These are phyloP conservation scores for Cymodocea nodosa DNA, from an alignment of 116 monocot genomes.

Conservation along the genomic window DNA sequence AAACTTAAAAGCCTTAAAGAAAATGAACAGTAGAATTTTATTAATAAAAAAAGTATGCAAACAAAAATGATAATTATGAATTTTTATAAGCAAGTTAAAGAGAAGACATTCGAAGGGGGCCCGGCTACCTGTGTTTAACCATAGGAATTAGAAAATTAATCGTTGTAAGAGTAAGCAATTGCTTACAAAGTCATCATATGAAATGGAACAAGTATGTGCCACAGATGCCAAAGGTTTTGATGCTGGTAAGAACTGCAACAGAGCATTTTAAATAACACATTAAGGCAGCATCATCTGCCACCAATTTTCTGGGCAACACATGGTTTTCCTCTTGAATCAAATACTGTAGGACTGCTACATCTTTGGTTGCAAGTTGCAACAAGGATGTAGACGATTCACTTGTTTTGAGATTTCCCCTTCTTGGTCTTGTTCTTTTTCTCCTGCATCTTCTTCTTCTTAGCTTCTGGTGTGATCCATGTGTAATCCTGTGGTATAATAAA, in stretches of 20 bases:
- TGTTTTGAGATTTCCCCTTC: slow-evolving; percentile 25
- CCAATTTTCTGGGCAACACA: neutral
- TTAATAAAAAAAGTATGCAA: too few relatives aligned
- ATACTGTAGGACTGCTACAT: neutral
- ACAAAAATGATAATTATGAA: too few relatives aligned
- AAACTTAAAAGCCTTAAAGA: too few relatives aligned
- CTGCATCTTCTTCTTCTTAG: slow-evolving; percentile 64
- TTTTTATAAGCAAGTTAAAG: too few relatives aligned
- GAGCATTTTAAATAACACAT: neutral
- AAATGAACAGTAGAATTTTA: too few relatives aligned
- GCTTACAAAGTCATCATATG: neutral
- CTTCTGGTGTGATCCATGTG: slow-evolving; percentile 75
- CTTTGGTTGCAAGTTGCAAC: too few relatives aligned
- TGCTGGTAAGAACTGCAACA: neutral
- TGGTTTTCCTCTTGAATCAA: neutral
- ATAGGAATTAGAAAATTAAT: neutral
- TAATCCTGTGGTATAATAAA: slow-evolving; percentile 74
- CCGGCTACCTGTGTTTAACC: too few relatives aligned
- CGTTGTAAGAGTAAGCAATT: neutral
- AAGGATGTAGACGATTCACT: neutral
- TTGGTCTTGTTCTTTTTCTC: slow-evolving; percentile 59
- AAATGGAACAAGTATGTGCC: slow-evolving; percentile 5
- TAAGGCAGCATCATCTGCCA: too few relatives aligned
- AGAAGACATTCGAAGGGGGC: too few relatives aligned
- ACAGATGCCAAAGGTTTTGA: neutral